Percentiles rank a stretch among this genome's conserved stretches.
Conservation (phyloP, 768 basidiomycete genomes). For the Macrolepiota dolichaula region DNA sequence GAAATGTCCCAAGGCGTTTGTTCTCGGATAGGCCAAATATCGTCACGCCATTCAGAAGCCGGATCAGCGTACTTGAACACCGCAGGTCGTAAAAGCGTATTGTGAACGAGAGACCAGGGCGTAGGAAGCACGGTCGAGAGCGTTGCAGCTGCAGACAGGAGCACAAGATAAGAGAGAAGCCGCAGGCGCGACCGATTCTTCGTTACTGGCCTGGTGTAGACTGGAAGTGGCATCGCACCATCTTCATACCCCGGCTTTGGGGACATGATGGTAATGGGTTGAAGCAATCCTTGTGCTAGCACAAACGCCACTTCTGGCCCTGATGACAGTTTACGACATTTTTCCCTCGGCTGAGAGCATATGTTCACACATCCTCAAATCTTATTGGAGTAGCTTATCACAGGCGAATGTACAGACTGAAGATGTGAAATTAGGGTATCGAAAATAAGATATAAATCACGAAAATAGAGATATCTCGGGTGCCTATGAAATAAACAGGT, state of each 20-base stretch:
- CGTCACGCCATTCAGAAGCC: conserved; percentile 40
- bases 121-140: conserved; percentile 31
- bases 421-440: not conserved
- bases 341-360: not conserved
- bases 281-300: not conserved
- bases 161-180: conserved; percentile 17
- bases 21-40: conserved; percentile 61
- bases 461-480: conserved; percentile 41
- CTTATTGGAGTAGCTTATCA: not conserved
- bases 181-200: not conserved
- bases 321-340: not conserved
- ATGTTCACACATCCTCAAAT: not conserved
- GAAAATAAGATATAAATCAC: not conserved
- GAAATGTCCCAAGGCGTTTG: conserved; percentile 72
- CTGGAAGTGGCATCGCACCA: not conserved
- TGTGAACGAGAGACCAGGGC: conserved; percentile 28
- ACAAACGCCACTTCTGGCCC: not conserved
- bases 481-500: conserved; percentile 24
- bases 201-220: not conserved
- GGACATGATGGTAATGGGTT: conserved; percentile 1
- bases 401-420: not conserved
- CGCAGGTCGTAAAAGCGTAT: conserved; percentile 18
- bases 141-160: conserved; percentile 29
- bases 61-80: conserved; percentile 23
- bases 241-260: not conserved